These are phyloP conservation scores for Termitomyces sp. DNA, from an alignment of 768 basidiomycete genomes.

Conservation along the genomic window DNA sequence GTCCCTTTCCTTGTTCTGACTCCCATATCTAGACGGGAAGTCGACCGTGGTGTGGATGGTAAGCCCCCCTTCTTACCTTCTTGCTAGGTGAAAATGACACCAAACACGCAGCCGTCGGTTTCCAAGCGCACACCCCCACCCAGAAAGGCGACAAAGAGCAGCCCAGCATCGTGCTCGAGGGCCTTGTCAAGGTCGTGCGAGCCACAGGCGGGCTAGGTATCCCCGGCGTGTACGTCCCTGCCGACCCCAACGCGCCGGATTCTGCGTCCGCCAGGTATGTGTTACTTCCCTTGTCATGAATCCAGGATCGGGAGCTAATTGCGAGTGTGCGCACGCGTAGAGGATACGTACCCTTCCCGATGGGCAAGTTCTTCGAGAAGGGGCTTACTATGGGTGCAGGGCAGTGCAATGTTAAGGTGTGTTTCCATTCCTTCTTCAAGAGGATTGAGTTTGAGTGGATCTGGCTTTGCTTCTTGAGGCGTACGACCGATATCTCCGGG, in stretches of 20 bases:
- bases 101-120: conserved; percentile 38
- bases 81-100: not conserved
- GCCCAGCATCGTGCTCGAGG: conserved; percentile 49
- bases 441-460: too few relatives aligned
- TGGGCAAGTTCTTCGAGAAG: conserved; percentile 51
- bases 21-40: conserved; percentile 28
- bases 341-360: conserved; percentile 49
- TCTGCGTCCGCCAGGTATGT: conserved; percentile 41
- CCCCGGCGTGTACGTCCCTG: conserved; percentile 52
- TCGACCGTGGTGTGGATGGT: conserved; percentile 50
- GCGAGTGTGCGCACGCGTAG: conserved; percentile 12
- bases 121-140: conserved; percentile 39
- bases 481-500: conserved; percentile 50
- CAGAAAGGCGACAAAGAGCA: conserved; percentile 51
- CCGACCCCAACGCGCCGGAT: conserved; percentile 52
- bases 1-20: not conserved
- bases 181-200: conserved; percentile 45
- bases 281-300: not conserved
- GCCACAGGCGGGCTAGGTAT: conserved; percentile 55
- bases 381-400: conserved; percentile 49
- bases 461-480: conserved; percentile 15
- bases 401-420: conserved; percentile 52
- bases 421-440: not conserved
- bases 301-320: too few relatives aligned
- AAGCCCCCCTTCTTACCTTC: not conserved